phyloP scores from a whole-genome alignment of 768 basidiomycete species.

The Leccinellum albellum region DNA sequence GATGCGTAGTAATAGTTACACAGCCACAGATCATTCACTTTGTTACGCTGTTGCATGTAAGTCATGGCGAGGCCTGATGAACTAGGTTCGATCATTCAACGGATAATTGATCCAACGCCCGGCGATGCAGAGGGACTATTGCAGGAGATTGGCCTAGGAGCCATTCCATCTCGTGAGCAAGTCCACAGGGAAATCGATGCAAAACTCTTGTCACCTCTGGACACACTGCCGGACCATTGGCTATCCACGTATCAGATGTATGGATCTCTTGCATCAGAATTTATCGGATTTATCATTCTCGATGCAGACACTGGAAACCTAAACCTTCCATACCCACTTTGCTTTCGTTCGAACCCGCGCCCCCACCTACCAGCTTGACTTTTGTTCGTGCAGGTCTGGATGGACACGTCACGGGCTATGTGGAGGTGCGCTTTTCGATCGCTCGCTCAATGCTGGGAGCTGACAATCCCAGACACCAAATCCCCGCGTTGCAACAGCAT shows the following conservation, averaged over 20 bases:
- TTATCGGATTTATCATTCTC: conserved; percentile 9
- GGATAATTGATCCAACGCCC: conserved; percentile 44
- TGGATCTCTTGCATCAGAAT: conserved; percentile 23
- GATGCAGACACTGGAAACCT: conserved; percentile 67
- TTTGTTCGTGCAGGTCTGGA: conserved; percentile 78
- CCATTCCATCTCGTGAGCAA: conserved; percentile 53
- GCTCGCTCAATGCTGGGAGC: not conserved
- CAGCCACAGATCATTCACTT: conserved; percentile 15
- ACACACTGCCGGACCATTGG: conserved; percentile 65
- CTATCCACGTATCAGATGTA: conserved; percentile 84
- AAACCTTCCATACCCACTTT: conserved; percentile 58
- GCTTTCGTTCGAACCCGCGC: conserved; percentile 61
- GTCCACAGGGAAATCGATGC: conserved; percentile 71
- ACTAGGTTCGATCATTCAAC: conserved; percentile 35
- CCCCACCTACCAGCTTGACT: conserved; percentile 68
- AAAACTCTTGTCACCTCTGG: conserved; percentile 66
- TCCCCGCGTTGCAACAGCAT: conserved; percentile 56
- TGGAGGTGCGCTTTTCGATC: conserved; percentile 53
- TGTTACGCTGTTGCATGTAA: conserved; percentile 2
- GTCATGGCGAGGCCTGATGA: conserved; percentile 16
- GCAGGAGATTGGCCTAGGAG: conserved; percentile 53
- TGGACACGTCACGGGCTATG: conserved; percentile 77
- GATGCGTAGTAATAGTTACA: conserved; percentile 7
- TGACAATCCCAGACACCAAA: conserved; percentile 46
- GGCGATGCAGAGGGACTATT: conserved; percentile 44